These are phyloP conservation scores for Lathyrus tuberosus DNA, from an alignment of 306 rosid genomes.

Conservation along the genomic window DNA sequence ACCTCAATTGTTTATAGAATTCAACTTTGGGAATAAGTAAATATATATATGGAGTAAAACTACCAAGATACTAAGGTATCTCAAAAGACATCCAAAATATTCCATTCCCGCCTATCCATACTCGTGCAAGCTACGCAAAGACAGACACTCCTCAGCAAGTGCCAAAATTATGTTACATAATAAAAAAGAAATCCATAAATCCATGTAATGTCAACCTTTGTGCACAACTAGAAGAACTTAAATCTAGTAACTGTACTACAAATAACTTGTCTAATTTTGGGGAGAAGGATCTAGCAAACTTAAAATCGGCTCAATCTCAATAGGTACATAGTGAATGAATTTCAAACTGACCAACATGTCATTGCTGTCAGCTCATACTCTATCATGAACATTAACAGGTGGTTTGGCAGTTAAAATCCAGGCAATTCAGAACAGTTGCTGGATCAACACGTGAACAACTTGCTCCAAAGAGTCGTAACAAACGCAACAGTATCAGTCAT, in stretches of 20 bases:
- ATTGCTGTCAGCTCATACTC: slow-evolving; percentile 33
- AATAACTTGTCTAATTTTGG: slow-evolving; percentile 27
- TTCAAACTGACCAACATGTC: slow-evolving; percentile 28
- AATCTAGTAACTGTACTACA: slow-evolving; percentile 39
- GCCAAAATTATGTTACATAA: neutral
- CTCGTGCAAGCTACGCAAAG: neutral
- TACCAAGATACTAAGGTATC: neutral
- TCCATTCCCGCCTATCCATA: neutral
- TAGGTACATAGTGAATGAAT: slow-evolving; percentile 38
- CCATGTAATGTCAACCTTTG: slow-evolving; percentile 23
- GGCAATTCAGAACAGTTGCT: slow-evolving; percentile 26
- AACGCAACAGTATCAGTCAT: slow-evolving; percentile 6
- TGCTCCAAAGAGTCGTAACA: slow-evolving; percentile 28
- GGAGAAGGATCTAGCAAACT: slow-evolving; percentile 11
- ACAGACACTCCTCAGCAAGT: neutral
- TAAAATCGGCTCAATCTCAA: slow-evolving; percentile 10
- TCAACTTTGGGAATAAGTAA: no score
- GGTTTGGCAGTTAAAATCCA: slow-evolving; percentile 37
- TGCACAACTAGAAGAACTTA: slow-evolving; percentile 33
- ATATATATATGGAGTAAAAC: no score
- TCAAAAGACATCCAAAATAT: neutral
- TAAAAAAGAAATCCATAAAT: neutral
- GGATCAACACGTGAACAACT: slow-evolving; percentile 33
- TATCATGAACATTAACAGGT: slow-evolving; percentile 36
- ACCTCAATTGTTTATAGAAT: no score